phyloP scores from a whole-genome alignment of 2,329 filamentous ascomycete genomes.

The Fusarium nanum region DNA sequence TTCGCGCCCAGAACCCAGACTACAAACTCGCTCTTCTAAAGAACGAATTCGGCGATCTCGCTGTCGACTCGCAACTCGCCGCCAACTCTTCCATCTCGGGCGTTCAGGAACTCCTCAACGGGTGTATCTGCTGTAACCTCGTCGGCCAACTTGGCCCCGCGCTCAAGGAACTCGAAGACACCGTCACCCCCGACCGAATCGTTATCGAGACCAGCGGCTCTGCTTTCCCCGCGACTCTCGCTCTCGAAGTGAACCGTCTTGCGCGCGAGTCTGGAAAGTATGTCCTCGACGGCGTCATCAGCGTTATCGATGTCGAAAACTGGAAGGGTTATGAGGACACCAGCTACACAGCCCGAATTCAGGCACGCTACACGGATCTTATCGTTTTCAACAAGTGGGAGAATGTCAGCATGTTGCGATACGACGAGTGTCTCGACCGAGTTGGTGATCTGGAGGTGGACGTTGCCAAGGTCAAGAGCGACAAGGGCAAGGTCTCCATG shows the following conservation, averaged over 20 bases:
- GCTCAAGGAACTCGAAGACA: conserved; percentile 75
- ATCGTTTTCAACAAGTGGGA: conserved; percentile 97
- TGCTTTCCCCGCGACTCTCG: conserved; percentile 88
- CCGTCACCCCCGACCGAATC: conserved; percentile 78
- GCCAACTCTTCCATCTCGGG: conserved; percentile 84
- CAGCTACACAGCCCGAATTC: conserved; percentile 86
- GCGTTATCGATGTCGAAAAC: conserved; percentile 93
- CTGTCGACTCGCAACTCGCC: conserved; percentile 92
- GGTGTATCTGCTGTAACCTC: conserved; percentile 98
- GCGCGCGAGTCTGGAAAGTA: conserved; percentile 76
- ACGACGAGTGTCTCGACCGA: conserved; percentile 82
- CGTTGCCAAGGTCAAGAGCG: conserved; percentile 85
- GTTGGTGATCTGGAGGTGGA: conserved; percentile 85
- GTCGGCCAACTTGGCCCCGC: conserved; percentile 90
- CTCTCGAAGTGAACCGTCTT: conserved; percentile 88
- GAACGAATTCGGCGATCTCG: conserved; percentile 97
- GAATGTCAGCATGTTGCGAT: conserved; percentile 74
- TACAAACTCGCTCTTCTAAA: conserved; percentile 96
- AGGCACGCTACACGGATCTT: conserved; percentile 89
- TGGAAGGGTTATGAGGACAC: conserved; percentile 94
- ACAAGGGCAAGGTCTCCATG: conserved; percentile 80
- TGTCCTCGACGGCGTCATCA: conserved; percentile 86
- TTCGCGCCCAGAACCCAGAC: conserved; percentile 73
- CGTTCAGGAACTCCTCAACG: conserved; percentile 92
- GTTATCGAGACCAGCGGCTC: conserved; percentile 93